A percentile compares a stretch with the other conserved stretches of the same genome.
These are phyloP conservation scores for Solanum chiquidenum DNA, from an alignment of 257 asterid genomes.

Conservation along the genomic window DNA sequence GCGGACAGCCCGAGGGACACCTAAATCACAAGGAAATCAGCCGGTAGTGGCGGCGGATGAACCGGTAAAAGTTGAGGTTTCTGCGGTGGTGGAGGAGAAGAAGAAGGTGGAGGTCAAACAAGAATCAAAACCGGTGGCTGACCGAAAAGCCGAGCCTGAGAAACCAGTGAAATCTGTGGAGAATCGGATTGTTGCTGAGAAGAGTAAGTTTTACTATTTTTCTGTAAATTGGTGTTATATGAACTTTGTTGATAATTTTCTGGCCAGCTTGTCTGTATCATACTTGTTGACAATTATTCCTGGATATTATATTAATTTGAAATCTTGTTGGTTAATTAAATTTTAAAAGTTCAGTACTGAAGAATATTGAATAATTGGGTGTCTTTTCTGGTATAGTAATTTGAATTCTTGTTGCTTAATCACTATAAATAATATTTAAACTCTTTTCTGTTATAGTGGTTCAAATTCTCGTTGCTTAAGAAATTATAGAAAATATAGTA, in stretches of 20 bases:
- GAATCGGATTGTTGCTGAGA: not conserved
- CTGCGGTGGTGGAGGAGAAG: constrained; percentile 15
- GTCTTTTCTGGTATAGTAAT: not conserved
- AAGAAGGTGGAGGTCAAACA: constrained; percentile 8
- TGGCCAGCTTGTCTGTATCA: not conserved
- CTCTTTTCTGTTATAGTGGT: not conserved
- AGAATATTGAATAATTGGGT: not conserved
- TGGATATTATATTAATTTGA: not conserved
- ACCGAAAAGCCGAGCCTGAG: constrained; percentile 8
- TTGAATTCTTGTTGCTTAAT: not conserved
- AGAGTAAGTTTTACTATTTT: constrained; percentile 16
- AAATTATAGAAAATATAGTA: not conserved
- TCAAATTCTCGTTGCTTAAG: not conserved
- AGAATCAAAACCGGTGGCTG: constrained; percentile 14
- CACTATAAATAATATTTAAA: not conserved
- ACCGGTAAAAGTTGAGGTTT: constrained; percentile 24
- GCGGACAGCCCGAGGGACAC: constrained; percentile 34
- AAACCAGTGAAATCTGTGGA: constrained; percentile 5
- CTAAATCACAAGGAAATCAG: constrained; percentile 7
- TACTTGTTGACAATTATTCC: not conserved
- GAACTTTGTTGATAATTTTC: not conserved
- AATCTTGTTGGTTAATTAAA: not conserved
- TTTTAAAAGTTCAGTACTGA: not conserved
- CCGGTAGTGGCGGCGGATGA: constrained; percentile 12
- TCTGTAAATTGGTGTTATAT: not conserved